phyloP scores from a whole-genome alignment of 2,329 filamentous ascomycete genomes.

The Colletotrichum aenigma region DNA sequence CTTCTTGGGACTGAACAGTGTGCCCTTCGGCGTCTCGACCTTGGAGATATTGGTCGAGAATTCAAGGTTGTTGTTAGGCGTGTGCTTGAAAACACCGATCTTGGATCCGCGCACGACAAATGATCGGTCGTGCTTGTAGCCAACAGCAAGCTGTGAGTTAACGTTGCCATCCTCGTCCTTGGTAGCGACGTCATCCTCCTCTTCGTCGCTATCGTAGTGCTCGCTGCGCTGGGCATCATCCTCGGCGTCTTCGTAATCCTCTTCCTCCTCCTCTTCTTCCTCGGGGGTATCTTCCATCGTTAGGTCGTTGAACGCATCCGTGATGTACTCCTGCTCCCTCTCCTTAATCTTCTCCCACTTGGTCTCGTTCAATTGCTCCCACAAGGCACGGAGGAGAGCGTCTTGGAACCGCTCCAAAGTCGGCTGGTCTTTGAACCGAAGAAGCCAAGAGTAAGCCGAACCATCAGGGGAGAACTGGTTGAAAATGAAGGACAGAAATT shows the following conservation, averaged over 20 bases:
- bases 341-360: conserved; percentile 96
- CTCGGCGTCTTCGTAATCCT: conserved; percentile 63
- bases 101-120: conserved; percentile 97
- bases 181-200: conserved; percentile 76
- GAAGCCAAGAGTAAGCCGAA: conserved; percentile 91
- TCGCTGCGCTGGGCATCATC: conserved; percentile 73
- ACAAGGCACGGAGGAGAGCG: conserved; percentile 91
- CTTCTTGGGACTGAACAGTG: conserved; percentile 91
- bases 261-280: conserved; percentile 54
- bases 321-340: conserved; percentile 89
- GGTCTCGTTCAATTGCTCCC: conserved; percentile 92
- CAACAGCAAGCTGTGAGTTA: conserved; percentile 93
- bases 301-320: conserved; percentile 94
- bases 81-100: conserved; percentile 99
- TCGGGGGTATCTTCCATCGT: conserved; percentile 79
- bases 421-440: conserved; percentile 86
- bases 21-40: conserved; percentile 86
- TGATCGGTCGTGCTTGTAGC: conserved; percentile 95
- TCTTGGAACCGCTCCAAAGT: conserved; percentile 88
- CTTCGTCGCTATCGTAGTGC: conserved; percentile 71
- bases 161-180: conserved; percentile 77
- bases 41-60: conserved; percentile 98
- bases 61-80: conserved; percentile 86
- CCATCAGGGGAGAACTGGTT: conserved; percentile 92
- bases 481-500: conserved; percentile 99